Base-by-base conservation (phyloP, 2,329 filamentous ascomycete genomes). In the Microascus cirrosus region DNA sequence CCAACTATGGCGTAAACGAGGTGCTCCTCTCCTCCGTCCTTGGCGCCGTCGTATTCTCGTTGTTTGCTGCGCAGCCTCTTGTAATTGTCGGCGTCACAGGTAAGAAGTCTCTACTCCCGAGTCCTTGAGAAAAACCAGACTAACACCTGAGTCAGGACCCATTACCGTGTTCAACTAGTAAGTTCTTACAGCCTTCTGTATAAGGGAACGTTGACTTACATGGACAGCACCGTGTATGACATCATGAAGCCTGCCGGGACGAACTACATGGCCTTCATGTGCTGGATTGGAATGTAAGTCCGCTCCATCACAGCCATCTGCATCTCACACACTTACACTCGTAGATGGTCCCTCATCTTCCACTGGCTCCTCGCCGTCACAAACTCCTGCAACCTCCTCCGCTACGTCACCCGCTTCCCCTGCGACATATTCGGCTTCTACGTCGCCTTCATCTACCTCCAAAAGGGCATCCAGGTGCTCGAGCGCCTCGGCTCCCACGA, bases 371-470 rank as follows among this genome's bases (percentile, higher is more conserved):
- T 95, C 22, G 90, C 90, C 54, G 76, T 90, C 58, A 89, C 88
- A 12, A 96, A 96, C 69, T 85, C 89, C 1, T 95, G 91, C 75
- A 94, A 95, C 71, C 87, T 81, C 65, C 77, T 96, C n/a, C 86
- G 84, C 66, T 95, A 92, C 70, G 90, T 96, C 24, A 96, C 91
- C 1, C 82, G 90, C 15, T 96, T 96, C 68, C 90, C 90, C 25
- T 95, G 91, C 72, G 91, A 96, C 70, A 94, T 93, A 65, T 95
- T 96, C 63, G 91, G 90, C 55, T 95, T 95, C 73, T 95, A 95
- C 68, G 90, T 95, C 54, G 90, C 90, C 59, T 91, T 89, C 67
- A 93, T 95, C 70, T 95, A 95, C 68, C 78, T 95, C 22, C 90
- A 95, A 67, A 95, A 95, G 71, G 90, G 90, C 18, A 86, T 95